phyloP scores from a whole-genome alignment of 2,329 filamentous ascomycete genomes.

The Magnaporthiopsis rhizophila region DNA sequence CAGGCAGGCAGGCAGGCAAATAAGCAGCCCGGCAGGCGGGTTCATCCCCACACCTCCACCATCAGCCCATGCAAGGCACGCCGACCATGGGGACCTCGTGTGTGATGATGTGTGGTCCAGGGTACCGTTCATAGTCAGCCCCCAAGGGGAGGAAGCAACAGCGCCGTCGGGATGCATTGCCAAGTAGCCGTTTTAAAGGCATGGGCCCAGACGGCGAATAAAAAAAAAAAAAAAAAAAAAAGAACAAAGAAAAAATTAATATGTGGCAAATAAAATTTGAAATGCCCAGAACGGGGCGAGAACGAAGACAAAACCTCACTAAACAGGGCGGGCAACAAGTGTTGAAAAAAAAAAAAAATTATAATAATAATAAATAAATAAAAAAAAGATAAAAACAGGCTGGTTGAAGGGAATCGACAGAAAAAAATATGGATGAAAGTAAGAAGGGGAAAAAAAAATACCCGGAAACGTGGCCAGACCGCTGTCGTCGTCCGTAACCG shows the following conservation, averaged over 20 bases:
- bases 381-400: background rate
- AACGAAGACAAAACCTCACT: background rate
- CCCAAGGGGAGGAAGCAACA: slow-evolving; percentile 11
- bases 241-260: background rate
- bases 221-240: background rate
- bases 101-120: too few relatives aligned
- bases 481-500: background rate
- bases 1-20: too few relatives aligned
- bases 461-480: background rate
- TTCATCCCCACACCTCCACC: background rate
- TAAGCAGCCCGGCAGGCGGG: background rate
- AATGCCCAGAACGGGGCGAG: background rate
- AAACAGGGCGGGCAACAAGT: background rate
- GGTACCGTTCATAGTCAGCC: background rate
- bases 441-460: background rate
- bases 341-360: background rate
- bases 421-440: background rate
- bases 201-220: background rate
- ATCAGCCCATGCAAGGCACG: background rate
- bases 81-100: background rate
- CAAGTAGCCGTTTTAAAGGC: background rate
- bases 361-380: background rate
- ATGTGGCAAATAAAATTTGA: background rate
- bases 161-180: background rate
- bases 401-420: background rate